A percentile compares a stretch with the other conserved stretches of the same genome.
These are phyloP conservation scores for Curvularia lunata DNA, from an alignment of 2,329 filamentous ascomycete genomes.

Conservation along the genomic window DNA sequence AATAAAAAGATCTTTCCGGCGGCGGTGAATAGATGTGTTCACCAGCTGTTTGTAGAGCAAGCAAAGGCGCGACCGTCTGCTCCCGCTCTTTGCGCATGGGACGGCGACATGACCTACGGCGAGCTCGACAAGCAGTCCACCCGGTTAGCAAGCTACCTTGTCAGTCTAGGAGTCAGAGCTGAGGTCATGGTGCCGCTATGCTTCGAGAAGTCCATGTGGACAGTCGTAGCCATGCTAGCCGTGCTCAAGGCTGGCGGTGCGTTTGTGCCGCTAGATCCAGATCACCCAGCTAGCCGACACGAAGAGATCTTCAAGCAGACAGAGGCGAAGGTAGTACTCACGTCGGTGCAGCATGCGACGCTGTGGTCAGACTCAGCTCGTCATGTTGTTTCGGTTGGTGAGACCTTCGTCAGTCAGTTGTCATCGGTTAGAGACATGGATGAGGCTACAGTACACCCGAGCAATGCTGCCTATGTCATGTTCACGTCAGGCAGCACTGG, in stretches of 20 bases:
- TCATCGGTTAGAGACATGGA: neutral
- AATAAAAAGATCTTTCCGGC: neutral
- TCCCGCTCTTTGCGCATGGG: conserved; percentile 27
- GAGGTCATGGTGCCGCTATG: conserved; percentile 25
- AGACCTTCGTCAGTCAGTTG: neutral
- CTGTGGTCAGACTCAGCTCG: neutral
- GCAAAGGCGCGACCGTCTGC: conserved; percentile 17
- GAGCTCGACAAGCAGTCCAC: neutral
- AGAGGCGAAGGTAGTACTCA: neutral
- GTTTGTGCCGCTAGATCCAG: conserved; percentile 47
- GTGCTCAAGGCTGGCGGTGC: conserved; percentile 53
- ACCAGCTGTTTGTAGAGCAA: conserved; percentile 19
- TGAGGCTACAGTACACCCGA: neutral
- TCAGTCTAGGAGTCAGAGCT: conserved; percentile 10
- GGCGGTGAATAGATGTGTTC: conserved; percentile 15
- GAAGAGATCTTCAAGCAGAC: conserved; percentile 36
- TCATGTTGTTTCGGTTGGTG: neutral
- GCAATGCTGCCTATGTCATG: conserved; percentile 56
- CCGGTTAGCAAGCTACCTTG: conserved; percentile 15
- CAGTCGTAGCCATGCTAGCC: conserved; percentile 48
- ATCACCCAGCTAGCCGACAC: conserved; percentile 37
- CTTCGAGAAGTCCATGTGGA: conserved; percentile 36
- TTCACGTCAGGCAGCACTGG: conserved; percentile 55
- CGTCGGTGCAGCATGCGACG: neutral
- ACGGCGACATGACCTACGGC: conserved; percentile 8